Conservation (phyloP, 768 basidiomycete species). For the Suillus discolor region DNA sequence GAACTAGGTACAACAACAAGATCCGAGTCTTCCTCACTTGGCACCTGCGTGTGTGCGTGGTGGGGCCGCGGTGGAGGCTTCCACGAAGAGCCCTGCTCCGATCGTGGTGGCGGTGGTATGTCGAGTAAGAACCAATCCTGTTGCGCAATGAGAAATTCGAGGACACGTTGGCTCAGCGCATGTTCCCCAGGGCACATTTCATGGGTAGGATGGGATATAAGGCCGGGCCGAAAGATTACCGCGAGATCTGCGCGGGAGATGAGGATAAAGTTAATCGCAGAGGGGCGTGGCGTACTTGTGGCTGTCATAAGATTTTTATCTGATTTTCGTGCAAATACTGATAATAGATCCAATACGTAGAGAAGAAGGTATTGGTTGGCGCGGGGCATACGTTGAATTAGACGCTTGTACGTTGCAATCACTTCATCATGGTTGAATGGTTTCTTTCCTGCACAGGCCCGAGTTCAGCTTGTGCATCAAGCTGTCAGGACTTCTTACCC, state of each 20-base stretch:
- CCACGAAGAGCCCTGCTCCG: slow-evolving; percentile 33
- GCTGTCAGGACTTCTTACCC: slow-evolving; percentile 44
- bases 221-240: slow-evolving; percentile 94
- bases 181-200: slow-evolving; percentile 88
- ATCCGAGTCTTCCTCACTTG: slow-evolving; percentile 47
- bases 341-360: slow-evolving; percentile 94
- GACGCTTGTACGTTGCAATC: slow-evolving; percentile 76
- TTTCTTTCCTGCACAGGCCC: slow-evolving; percentile 52
- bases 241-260: slow-evolving; percentile 70
- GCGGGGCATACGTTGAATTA: slow-evolving; percentile 84
- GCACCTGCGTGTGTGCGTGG: slow-evolving; percentile 11
- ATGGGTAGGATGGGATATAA: slow-evolving; percentile 87
- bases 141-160: slow-evolving; percentile 95
- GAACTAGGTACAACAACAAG: slow-evolving; percentile 44
- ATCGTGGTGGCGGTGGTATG: slow-evolving; percentile 67
- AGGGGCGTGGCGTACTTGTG: slow-evolving; percentile 61
- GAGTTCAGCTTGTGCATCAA: slow-evolving; percentile 4
- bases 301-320: slow-evolving; percentile 97
- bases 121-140: slow-evolving; percentile 96
- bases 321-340: slow-evolving; percentile 90
- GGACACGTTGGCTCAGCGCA: slow-evolving; percentile 82
- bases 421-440: slow-evolving; percentile 71
- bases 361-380: slow-evolving; percentile 95
- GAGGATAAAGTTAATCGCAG: slow-evolving; percentile 9
- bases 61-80: slow-evolving; percentile 21